phyloP scores from a whole-genome alignment of 371 early-diverging fungal genomes.

The Dipsacomyces acuminosporus region DNA sequence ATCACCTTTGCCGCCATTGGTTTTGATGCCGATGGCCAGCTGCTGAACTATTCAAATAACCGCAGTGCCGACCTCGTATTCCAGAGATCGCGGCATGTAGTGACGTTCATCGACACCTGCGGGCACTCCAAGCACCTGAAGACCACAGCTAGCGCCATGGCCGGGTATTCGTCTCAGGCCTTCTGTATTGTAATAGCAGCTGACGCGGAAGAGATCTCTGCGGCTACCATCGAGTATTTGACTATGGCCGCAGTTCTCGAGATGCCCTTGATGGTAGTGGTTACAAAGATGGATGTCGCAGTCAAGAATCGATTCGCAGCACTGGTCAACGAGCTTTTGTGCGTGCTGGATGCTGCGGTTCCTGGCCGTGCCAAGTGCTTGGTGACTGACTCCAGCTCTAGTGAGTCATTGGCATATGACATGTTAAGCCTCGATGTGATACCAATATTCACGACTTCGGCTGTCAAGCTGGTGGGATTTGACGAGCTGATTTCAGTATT shows the following conservation, averaged over 20 bases:
- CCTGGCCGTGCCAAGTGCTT: conserved; percentile 39
- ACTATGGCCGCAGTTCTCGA: conserved; percentile 26
- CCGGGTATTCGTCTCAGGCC: conserved; percentile 36
- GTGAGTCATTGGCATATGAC: conserved; percentile 29
- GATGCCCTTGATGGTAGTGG: conserved; percentile 34
- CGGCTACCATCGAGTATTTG: conserved; percentile 34
- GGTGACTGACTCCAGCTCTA: conserved; percentile 10
- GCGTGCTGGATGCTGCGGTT: conserved; percentile 12
- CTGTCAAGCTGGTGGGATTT: conserved; percentile 31
- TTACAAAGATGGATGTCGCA: conserved; percentile 48
- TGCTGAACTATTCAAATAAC: conserved; percentile 44
- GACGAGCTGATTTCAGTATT: conserved; percentile 25
- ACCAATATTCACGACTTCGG: conserved; percentile 42
- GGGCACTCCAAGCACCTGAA: conserved; percentile 45
- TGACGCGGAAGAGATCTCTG: conserved; percentile 11
- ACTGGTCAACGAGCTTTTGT: conserved; percentile 37
- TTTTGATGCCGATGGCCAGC: conserved; percentile 52
- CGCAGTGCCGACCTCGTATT: conserved; percentile 37
- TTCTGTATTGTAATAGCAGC: conserved; percentile 38
- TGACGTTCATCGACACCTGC: conserved; percentile 47
- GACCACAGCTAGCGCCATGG: conserved; percentile 42
- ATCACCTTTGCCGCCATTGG: conserved; percentile 84
- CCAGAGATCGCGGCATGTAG: conserved; percentile 31
- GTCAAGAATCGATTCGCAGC: conserved; percentile 17
- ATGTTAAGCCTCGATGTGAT: conserved; percentile 34